Evolutionary conservation across 345 rosid genomes (phyloP).

Genomic region (Hibiscus tridactylites): DNA sequence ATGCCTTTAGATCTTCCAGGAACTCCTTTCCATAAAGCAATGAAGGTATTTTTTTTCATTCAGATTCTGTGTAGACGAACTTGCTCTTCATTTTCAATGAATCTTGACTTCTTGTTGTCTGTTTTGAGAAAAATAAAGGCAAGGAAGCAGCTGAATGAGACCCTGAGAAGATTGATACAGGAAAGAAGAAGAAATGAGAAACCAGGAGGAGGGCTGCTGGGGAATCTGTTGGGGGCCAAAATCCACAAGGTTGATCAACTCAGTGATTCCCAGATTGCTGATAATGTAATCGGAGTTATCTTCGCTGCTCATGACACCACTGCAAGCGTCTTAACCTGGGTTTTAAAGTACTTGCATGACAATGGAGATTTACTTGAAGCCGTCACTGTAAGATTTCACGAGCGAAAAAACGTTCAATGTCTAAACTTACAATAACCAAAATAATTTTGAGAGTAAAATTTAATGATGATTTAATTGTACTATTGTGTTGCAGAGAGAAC

Average conservation of each 20-base stretch:
- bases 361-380: slow-evolving; percentile 46
- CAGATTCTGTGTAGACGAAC: not conserved
- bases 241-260: slow-evolving; percentile 33
- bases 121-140: slow-evolving; percentile 40
- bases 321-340: slow-evolving; percentile 81
- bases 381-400: slow-evolving; percentile 36
- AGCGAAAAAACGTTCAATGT: too few species aligned
- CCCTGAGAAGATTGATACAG: slow-evolving; percentile 44
- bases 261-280: slow-evolving; percentile 78
- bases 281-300: slow-evolving; percentile 82
- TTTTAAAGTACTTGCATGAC: slow-evolving; percentile 78
- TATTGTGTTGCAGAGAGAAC: slow-evolving; percentile 57
- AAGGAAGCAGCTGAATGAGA: slow-evolving; percentile 53
- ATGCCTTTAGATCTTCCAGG: slow-evolving; percentile 87
- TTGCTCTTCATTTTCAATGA: too few species aligned
- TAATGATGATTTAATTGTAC: too few species aligned
- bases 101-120: too few species aligned
- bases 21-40: slow-evolving; percentile 70
- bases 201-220: slow-evolving; percentile 52
- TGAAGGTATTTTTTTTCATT: slow-evolving; percentile 43
- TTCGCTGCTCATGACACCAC: slow-evolving; percentile 98
- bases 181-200: slow-evolving; percentile 46
- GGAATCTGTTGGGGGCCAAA: slow-evolving; percentile 44
- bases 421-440: too few species aligned
- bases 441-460: too few species aligned